Conservation (phyloP, 495 filamentous ascomycete species). For the Pyrenula aspistea region DNA sequence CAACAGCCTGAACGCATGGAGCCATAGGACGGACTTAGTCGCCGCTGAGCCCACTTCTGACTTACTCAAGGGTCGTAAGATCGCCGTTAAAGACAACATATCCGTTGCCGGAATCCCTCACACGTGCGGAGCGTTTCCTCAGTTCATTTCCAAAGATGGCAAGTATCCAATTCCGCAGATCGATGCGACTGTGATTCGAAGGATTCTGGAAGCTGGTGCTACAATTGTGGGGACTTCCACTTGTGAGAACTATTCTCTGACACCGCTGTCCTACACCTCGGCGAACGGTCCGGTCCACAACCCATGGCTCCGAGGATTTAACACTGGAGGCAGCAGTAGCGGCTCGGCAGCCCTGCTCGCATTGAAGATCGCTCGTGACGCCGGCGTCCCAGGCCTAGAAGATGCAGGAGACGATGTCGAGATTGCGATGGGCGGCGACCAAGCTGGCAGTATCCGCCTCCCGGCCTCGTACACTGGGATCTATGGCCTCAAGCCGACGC, state of each 20-base stretch:
- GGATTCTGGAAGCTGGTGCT: slow-evolving; percentile 26
- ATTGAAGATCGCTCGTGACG: slow-evolving; percentile 9
- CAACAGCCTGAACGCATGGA: slow-evolving; percentile 30
- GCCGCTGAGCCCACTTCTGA: slow-evolving; percentile 5
- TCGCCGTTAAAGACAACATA: slow-evolving; percentile 28
- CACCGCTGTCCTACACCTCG: slow-evolving; percentile 21
- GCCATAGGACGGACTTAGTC: slow-evolving; percentile 11
- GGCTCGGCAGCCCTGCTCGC: slow-evolving; percentile 38
- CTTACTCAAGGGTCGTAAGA: slow-evolving; percentile 14
- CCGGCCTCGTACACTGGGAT: slow-evolving; percentile 35
- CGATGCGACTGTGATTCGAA: slow-evolving; percentile 25
- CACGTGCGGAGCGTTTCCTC: slow-evolving; percentile 20
- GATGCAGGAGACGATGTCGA: slow-evolving; percentile 30
- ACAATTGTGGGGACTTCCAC: slow-evolving; percentile 22
- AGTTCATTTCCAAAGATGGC: slow-evolving; percentile 11
- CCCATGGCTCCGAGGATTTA: slow-evolving; percentile 23
- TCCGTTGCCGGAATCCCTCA: slow-evolving; percentile 27
- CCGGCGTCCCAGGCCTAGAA: slow-evolving; percentile 16
- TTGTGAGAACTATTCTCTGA: slow-evolving; percentile 31
- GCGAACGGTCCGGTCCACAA: slow-evolving; percentile 35
- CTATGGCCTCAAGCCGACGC: slow-evolving; percentile 31
- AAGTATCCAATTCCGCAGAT: slow-evolving; percentile 16
- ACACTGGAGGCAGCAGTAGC: slow-evolving; percentile 38
- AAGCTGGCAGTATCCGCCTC: slow-evolving; percentile 42
- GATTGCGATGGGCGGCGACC: slow-evolving; percentile 42